Conservation (phyloP, 306 rosid genomes). For the Comarum palustre region DNA sequence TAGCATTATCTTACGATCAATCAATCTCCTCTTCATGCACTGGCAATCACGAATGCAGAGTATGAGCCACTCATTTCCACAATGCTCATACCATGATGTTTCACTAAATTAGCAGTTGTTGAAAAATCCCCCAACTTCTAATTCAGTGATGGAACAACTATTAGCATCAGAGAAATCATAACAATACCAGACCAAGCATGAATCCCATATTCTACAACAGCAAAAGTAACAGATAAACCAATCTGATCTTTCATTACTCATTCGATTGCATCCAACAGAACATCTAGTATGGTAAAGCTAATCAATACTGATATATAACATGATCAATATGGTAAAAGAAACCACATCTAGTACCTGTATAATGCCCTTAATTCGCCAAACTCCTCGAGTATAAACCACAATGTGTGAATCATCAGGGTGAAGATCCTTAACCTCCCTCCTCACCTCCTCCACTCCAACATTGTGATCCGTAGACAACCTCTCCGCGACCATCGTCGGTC, state of each 20-base stretch:
- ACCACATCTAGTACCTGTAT: conserved; percentile 48
- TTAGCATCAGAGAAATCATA: not conserved
- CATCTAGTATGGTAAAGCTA: no score
- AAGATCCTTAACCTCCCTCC: conserved; percentile 64
- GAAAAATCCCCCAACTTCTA: not conserved
- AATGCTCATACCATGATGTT: not conserved
- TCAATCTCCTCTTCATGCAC: not conserved
- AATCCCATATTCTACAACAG: not conserved
- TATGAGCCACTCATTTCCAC: not conserved
- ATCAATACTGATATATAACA: not conserved
- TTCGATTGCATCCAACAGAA: not conserved
- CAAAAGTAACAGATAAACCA: not conserved
- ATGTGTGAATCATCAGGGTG: conserved; percentile 68
- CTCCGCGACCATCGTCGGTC: conserved; percentile 45
- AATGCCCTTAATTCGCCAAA: conserved; percentile 76
- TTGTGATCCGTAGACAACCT: conserved; percentile 67
- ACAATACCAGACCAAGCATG: not conserved
- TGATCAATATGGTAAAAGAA: conserved; percentile 3
- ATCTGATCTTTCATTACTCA: not conserved
- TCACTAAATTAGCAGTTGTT: not conserved
- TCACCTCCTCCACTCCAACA: conserved; percentile 59
- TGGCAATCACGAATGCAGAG: not conserved
- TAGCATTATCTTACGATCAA: not conserved
- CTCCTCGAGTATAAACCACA: conserved; percentile 49
- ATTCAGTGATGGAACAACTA: not conserved